Evolutionary conservation across 2,329 filamentous ascomycete species (phyloP).

Genomic region (Neonectria magnoliae): DNA sequence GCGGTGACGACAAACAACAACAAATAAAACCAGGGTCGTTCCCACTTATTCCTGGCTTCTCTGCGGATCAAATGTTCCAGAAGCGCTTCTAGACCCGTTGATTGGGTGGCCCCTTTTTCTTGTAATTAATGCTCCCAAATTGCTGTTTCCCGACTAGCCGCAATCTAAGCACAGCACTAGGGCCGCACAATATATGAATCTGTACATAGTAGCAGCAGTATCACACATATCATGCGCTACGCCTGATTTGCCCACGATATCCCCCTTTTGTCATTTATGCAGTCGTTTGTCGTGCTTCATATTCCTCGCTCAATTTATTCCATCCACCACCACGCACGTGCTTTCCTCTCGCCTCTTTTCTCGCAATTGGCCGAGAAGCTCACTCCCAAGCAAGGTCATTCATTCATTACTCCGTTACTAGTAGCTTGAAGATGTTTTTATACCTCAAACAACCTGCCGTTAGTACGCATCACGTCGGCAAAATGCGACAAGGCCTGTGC

Average conservation of each 20-base stretch:
- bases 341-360: background rate
- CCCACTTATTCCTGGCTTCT: background rate
- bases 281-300: background rate
- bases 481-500: background rate
- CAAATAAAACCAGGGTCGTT: background rate
- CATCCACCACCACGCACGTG: background rate
- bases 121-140: background rate
- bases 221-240: background rate
- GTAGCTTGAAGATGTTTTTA: background rate
- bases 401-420: background rate
- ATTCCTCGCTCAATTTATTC: too few species aligned
- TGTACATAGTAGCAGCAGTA: too few species aligned
- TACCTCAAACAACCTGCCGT: background rate
- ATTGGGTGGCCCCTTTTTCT: background rate
- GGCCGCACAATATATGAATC: background rate
- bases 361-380: background rate
- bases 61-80: background rate
- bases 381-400: background rate
- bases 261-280: background rate
- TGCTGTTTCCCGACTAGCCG: slow-evolving; percentile 2
- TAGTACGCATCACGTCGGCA: background rate
- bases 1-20: too few species aligned
- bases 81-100: background rate
- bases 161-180: background rate
- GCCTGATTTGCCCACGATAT: background rate